Percentiles rank a stretch among this genome's conserved stretches.
These are phyloP conservation scores for Steccherinum ochraceum DNA, from an alignment of 768 basidiomycete genomes.

Conservation along the genomic window DNA sequence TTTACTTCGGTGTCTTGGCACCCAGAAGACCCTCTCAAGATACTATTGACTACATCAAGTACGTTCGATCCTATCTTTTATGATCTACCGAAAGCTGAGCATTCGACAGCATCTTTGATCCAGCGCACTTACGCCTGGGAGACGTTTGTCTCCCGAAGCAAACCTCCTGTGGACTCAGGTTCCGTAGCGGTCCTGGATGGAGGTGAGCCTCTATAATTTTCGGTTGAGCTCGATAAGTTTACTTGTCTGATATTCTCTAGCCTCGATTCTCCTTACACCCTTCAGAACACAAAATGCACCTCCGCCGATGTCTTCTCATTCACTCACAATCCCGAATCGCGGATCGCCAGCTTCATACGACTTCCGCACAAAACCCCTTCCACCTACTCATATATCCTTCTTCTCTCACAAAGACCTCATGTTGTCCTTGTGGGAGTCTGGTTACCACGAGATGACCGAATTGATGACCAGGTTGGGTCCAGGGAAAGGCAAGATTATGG, in stretches of 20 bases:
- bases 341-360: not conserved
- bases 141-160: slow-evolving; percentile 52
- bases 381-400: slow-evolving; percentile 65
- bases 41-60: slow-evolving; percentile 69
- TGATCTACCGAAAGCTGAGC: not conserved
- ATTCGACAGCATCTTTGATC: slow-evolving; percentile 41
- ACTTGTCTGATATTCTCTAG: slow-evolving; percentile 32
- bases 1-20: slow-evolving; percentile 85
- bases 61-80: slow-evolving; percentile 17
- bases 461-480: slow-evolving; percentile 57
- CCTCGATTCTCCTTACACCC: slow-evolving; percentile 75
- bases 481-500: slow-evolving; percentile 52
- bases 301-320: slow-evolving; percentile 90
- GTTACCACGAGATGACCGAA: slow-evolving; percentile 62
- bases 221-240: not conserved
- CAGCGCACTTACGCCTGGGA: slow-evolving; percentile 73
- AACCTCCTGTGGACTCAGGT: slow-evolving; percentile 71
- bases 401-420: slow-evolving; percentile 50
- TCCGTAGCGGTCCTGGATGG: slow-evolving; percentile 88
- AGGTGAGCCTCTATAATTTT: slow-evolving; percentile 37
- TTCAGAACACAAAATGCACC: slow-evolving; percentile 93
- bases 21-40: slow-evolving; percentile 62
- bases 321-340: slow-evolving; percentile 25
- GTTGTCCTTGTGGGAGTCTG: slow-evolving; percentile 66
- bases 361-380: slow-evolving; percentile 12